These are phyloP conservation scores for Dothidotthia symphoricarpi DNA, from an alignment of 2,329 filamentous ascomycete species.

Conservation along the genomic window DNA sequence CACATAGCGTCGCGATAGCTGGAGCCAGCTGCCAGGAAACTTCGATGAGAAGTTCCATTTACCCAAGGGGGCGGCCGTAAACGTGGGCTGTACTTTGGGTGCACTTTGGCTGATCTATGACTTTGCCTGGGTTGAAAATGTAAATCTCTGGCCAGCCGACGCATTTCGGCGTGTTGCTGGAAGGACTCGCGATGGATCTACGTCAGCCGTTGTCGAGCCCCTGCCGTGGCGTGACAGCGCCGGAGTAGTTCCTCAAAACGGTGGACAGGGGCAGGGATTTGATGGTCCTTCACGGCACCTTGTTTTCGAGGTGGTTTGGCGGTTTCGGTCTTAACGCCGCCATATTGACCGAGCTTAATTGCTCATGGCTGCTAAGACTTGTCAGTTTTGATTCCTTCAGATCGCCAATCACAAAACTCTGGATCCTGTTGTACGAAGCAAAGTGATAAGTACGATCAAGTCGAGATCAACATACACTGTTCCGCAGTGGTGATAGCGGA, in stretches of 20 bases:
- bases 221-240: slow-evolving; percentile 31
- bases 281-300: slow-evolving; percentile 13
- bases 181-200: slow-evolving; percentile 35
- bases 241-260: slow-evolving; percentile 36
- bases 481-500: too few species aligned
- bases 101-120: slow-evolving; percentile 39
- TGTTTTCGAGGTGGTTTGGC: slow-evolving; percentile 14
- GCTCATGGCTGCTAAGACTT: slow-evolving; percentile 2
- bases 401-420: too few species aligned
- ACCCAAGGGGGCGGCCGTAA: slow-evolving; percentile 15
- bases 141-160: slow-evolving; percentile 30
- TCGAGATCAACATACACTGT: too few species aligned
- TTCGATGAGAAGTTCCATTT: slow-evolving; percentile 7
- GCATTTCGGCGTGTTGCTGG: slow-evolving; percentile 25
- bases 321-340: slow-evolving; percentile 7
- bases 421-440: too few species aligned
- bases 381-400: too few species aligned
- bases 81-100: slow-evolving; percentile 27
- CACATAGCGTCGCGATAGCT: neutral
- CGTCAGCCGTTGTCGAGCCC: slow-evolving; percentile 31
- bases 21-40: neutral
- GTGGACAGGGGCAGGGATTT: slow-evolving; percentile 26
- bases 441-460: too few species aligned
- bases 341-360: slow-evolving; percentile 10
- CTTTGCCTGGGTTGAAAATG: slow-evolving; percentile 26